A percentile compares a stretch with the other conserved stretches of the same genome.
These are phyloP conservation scores for Xylaria arbuscula DNA, from an alignment of 2,329 filamentous ascomycete species.

Conservation along the genomic window DNA sequence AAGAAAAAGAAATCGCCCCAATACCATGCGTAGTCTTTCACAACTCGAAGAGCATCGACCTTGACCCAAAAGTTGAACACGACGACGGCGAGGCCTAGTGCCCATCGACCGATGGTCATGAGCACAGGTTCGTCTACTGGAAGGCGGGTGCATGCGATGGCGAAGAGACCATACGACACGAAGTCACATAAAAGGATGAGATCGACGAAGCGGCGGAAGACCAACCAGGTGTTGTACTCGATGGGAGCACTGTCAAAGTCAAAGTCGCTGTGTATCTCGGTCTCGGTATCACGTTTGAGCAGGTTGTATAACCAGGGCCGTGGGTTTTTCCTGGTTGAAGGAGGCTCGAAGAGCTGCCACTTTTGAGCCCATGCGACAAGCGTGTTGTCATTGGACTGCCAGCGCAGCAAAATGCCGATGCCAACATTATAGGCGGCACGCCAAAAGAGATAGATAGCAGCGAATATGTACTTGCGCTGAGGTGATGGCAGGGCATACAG, in stretches of 20 bases:
- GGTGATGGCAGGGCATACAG: constrained; percentile 77
- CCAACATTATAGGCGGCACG: constrained; percentile 91
- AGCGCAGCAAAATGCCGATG: constrained; percentile 88
- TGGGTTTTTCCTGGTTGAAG: constrained; percentile 82
- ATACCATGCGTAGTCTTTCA: constrained; percentile 99
- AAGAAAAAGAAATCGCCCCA: constrained; percentile 99
- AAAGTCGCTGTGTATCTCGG: constrained; percentile 94
- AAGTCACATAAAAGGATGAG: constrained; percentile 99
- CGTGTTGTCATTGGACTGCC: constrained; percentile 89
- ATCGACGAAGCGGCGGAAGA: constrained; percentile 95
- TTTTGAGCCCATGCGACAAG: constrained; percentile 89
- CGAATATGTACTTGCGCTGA: constrained; percentile 81
- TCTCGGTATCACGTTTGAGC: constrained; percentile 89
- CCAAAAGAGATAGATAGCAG: constrained; percentile 90
- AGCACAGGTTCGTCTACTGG: constrained; percentile 77
- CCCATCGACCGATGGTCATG: constrained; percentile 81
- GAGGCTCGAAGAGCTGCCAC: constrained; percentile 86
- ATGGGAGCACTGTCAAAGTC: constrained; percentile 91
- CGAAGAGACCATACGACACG: constrained; percentile 94
- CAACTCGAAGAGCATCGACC: constrained; percentile 94
- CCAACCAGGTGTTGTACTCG: constrained; percentile 99
- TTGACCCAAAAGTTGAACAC: constrained; percentile 99
- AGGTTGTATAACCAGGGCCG: constrained; percentile 84
- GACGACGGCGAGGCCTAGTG: constrained; percentile 79
- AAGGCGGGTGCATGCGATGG: constrained; percentile 83